These are phyloP conservation scores for Leucosporidium scottii DNA, from an alignment of 768 basidiomycete species.

Conservation along the genomic window DNA sequence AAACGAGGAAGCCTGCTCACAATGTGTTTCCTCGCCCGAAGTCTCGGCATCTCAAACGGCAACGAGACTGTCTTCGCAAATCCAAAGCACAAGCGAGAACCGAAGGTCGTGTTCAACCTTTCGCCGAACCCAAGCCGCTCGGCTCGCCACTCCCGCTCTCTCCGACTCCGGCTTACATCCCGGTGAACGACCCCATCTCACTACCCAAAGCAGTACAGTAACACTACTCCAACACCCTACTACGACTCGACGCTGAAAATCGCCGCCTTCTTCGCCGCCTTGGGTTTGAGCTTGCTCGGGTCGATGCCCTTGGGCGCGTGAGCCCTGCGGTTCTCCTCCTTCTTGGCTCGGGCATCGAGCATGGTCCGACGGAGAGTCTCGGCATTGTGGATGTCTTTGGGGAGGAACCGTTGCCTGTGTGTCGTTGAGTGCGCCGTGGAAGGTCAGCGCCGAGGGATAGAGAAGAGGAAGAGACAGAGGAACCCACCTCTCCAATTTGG, in stretches of 20 bases:
- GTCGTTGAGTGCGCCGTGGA: not conserved
- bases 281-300: conserved; percentile 76
- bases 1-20: no score
- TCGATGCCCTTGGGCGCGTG: conserved; percentile 61
- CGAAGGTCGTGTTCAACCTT: no score
- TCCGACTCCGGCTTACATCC: no score
- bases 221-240: not conserved
- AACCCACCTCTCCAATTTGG: conserved; percentile 67
- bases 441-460: conserved; percentile 10
- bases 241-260: conserved; percentile 69
- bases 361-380: conserved; percentile 82
- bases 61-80: no score
- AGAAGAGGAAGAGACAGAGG: not conserved
- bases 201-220: not conserved
- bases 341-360: conserved; percentile 79
- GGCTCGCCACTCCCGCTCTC: no score
- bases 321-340: conserved; percentile 84
- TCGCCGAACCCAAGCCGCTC: no score
- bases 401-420: conserved; percentile 67
- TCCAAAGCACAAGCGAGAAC: no score
- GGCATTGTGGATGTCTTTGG: conserved; percentile 84
- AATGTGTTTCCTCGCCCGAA: no score
- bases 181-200: no score
- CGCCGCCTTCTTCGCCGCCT: conserved; percentile 80
- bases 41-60: no score